These are phyloP conservation scores for Amylostereum areolatum DNA, from an alignment of 1,284 basidiomycete genomes.

Conservation along the genomic window DNA sequence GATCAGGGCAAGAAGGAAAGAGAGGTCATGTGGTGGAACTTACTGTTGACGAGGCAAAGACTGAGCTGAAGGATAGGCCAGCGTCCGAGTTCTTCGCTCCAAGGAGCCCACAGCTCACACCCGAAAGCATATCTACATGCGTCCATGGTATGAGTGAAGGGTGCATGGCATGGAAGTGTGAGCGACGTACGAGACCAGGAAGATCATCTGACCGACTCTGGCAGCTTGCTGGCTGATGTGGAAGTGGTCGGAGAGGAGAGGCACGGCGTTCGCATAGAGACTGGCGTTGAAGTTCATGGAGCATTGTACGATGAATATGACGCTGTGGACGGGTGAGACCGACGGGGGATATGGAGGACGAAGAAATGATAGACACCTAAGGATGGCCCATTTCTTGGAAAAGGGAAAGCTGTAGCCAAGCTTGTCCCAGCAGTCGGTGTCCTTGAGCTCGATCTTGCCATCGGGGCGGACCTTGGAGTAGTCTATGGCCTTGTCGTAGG, in stretches of 20 bases:
- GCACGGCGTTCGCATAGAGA: conserved; percentile 13
- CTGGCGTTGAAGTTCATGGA: conserved; percentile 17
- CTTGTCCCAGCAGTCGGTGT: conserved; percentile 12
- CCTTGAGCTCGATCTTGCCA: conserved; percentile 11
- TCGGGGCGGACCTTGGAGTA: neutral
- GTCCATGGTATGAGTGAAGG: no score
- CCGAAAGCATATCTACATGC: conserved; percentile 9
- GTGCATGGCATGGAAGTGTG: no score
- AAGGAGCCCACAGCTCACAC: conserved; percentile 16
- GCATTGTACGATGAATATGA: conserved; percentile 15
- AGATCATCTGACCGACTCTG: conserved; percentile 14
- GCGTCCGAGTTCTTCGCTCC: conserved; percentile 15
- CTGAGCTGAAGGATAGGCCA: conserved; percentile 14
- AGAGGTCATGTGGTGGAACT: neutral
- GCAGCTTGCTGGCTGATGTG: conserved; percentile 9
- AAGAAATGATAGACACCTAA: neutral
- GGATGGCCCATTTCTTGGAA: conserved; percentile 14
- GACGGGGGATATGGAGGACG: neutral
- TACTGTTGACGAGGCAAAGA: conserved; percentile 13
- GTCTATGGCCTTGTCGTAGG: neutral
- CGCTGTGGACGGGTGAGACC: neutral
- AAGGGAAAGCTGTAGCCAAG: conserved; percentile 13
- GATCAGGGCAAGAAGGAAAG: neutral
- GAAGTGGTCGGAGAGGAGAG: conserved; percentile 10
- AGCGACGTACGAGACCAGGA: conserved; percentile 8